A percentile compares a stretch with the other conserved stretches of the same genome.
phyloP scores from a whole-genome alignment of 257 asterid species.

The Jacaranda mimosifolia region DNA sequence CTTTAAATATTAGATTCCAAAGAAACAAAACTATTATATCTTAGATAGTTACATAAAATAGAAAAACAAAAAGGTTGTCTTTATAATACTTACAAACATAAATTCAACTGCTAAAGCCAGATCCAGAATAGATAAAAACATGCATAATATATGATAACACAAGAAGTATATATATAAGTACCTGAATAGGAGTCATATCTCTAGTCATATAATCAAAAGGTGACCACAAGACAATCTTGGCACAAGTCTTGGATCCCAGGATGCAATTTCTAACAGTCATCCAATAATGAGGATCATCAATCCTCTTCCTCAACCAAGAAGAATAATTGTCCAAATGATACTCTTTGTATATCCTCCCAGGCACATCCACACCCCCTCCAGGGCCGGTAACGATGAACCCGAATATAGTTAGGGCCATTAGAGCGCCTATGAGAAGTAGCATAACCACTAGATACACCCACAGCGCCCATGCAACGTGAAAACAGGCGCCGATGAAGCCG shows the following conservation, averaged over 20 bases:
- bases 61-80: too few relatives aligned
- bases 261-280: conserved; percentile 69
- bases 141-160: background rate
- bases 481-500: conserved; percentile 94
- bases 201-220: conserved; percentile 76
- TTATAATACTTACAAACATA: too few relatives aligned
- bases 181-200: conserved; percentile 91
- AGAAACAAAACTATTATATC: too few relatives aligned
- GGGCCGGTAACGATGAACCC: conserved; percentile 85
- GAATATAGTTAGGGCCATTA: conserved; percentile 76
- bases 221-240: conserved; percentile 68
- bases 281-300: conserved; percentile 73
- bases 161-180: conserved; percentile 16
- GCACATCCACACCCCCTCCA: conserved; percentile 68
- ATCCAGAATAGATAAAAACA: background rate
- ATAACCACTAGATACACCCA: conserved; percentile 82
- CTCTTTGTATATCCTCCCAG: conserved; percentile 76
- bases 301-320: conserved; percentile 77
- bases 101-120: too few relatives aligned
- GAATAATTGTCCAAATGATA: conserved; percentile 72
- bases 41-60: too few relatives aligned
- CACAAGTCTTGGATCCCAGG: conserved; percentile 83
- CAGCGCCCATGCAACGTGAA: conserved; percentile 91
- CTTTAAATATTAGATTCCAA: too few relatives aligned
- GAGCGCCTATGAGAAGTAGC: conserved; percentile 73